Evolutionary conservation across 1,284 basidiomycete species (phyloP).

Genomic region (Rhizopogon parksii): DNA sequence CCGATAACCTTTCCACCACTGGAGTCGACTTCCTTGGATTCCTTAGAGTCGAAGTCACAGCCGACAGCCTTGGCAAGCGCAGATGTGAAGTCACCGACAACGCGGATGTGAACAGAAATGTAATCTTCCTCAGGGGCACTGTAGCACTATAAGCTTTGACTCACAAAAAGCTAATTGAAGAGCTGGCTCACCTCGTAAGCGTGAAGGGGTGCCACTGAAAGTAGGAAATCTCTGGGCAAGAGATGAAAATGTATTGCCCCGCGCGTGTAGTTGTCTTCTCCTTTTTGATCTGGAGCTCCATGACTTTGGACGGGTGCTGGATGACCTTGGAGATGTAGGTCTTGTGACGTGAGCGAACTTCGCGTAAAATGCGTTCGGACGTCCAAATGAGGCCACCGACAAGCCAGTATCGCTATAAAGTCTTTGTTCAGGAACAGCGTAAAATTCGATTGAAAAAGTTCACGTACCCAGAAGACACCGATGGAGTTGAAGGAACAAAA

Average conservation of each 20-base stretch:
- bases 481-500: constrained; percentile 80
- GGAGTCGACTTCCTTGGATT: constrained; percentile 37
- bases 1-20: constrained; percentile 54
- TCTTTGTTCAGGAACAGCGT: constrained; percentile 6
- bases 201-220: constrained; percentile 96
- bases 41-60: constrained; percentile 69
- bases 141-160: constrained; percentile 4
- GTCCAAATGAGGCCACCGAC: constrained; percentile 82
- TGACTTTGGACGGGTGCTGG: constrained; percentile 84
- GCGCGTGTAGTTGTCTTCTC: constrained; percentile 75
- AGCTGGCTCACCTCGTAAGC: constrained; percentile 55
- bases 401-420: constrained; percentile 76
- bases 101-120: constrained; percentile 83
- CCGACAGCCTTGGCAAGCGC: constrained; percentile 74
- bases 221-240: constrained; percentile 81
- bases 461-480: constrained; percentile 85
- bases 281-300: constrained; percentile 92
- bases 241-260: constrained; percentile 86
- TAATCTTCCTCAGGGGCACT: constrained; percentile 88
- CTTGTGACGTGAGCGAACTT: constrained; percentile 78
- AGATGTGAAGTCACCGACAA: constrained; percentile 82
- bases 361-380: constrained; percentile 78
- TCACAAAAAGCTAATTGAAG: neutral
- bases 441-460: constrained; percentile 7
- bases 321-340: constrained; percentile 91